phyloP scores from a whole-genome alignment of 2,329 filamentous ascomycete species.

The Immersiporthe knoxdaviesiana region DNA sequence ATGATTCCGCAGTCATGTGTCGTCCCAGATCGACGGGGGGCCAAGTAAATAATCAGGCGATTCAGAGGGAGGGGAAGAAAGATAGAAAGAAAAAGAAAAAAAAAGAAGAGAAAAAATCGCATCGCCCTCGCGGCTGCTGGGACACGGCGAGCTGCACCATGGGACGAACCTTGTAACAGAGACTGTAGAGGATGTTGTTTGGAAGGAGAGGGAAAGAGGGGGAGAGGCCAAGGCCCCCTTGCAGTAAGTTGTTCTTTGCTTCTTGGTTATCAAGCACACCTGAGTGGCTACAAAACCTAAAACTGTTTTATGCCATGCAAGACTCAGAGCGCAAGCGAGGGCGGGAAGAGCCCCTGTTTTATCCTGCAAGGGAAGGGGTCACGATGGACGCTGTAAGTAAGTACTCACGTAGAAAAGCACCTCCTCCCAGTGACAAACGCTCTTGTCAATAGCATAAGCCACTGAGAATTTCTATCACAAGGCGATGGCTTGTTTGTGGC shows the following conservation, averaged over 20 bases:
- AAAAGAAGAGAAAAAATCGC: neutral
- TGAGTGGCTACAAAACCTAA: neutral
- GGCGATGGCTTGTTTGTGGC: no score
- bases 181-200: neutral
- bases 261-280: slow-evolving; percentile 1
- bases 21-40: neutral
- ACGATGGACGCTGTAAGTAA: neutral
- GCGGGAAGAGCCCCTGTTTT: neutral
- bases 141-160: neutral
- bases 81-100: no score
- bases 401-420: no score
- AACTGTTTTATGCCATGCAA: slow-evolving; percentile 6
- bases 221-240: neutral
- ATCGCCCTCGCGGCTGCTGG: neutral
- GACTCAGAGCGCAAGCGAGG: slow-evolving; percentile 1
- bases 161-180: slow-evolving; percentile 3
- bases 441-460: no score
- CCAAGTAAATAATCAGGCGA: neutral
- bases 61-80: no score
- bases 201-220: no score
- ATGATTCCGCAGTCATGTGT: neutral
- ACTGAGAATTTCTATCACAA: no score
- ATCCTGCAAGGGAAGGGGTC: neutral
- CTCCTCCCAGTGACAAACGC: neutral
- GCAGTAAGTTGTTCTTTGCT: neutral